Base-by-base conservation (phyloP, 2,329 filamentous ascomycete genomes). In the Nemania serpens region DNA sequence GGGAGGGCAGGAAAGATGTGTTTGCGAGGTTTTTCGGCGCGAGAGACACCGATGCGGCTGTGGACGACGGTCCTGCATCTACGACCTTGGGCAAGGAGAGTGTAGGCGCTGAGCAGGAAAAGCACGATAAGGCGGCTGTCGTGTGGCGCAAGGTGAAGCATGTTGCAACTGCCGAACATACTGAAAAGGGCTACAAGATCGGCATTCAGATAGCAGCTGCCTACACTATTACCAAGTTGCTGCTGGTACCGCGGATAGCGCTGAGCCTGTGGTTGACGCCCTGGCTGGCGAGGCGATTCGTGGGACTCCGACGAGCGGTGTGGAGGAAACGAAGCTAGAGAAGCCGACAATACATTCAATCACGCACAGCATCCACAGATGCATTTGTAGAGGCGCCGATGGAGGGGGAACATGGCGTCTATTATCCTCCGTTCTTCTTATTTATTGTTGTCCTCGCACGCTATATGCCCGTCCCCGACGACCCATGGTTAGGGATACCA, bases 251-350 rank as follows among this genome's bases (percentile, higher is more conserved):
- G 12, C 84, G 95, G 67, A 84, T 99, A 63, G 78, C 89, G 25
- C 76, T 86, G 6, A 97, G 93, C 77, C 83, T 96, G 3, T 96
- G 91, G 91, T 89, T 85, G 13, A 97, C 95, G 48, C 95, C 95
- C 3, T 96, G 91, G 90, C 96, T 98, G 81, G 93, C 93, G 1
- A 84, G 88, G 45, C 78, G 84, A 20, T 78, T 91, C 41, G 76
- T 90, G 12, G 75, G 75, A 49, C 56, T 75, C 18, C 65, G 72
- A 49, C 69, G 61, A 13, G 53, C 60, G 3, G 34, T 74, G 51
- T 67, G 68, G 56, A 69, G 61, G 47, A 70, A 61, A 52, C 41
- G 65, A 41, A 54, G 37, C 17, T 69, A 55, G 41, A 42, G 2
- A 37, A 11, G 22, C 9, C 33, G 18, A 18, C 5, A 49, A 29